Evolutionary conservation across 2,329 filamentous ascomycete species (phyloP).

Genomic region (Phialophora chinensis): DNA sequence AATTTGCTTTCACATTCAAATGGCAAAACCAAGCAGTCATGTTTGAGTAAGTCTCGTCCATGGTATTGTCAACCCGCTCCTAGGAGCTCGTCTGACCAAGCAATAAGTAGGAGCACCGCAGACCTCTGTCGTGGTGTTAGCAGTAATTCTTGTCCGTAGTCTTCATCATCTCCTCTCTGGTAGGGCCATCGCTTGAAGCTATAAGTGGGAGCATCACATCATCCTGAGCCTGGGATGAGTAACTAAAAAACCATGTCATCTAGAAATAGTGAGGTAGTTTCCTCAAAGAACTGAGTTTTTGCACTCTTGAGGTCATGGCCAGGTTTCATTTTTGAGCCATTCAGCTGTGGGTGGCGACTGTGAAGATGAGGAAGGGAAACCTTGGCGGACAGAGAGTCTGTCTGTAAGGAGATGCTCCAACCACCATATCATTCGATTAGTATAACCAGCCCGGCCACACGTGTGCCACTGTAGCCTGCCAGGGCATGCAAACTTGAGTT

Average conservation of each 20-base stretch:
- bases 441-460: neutral
- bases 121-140: neutral
- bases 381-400: neutral
- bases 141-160: neutral
- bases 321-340: neutral
- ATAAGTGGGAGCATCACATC: neutral
- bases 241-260: neutral
- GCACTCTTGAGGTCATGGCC: neutral
- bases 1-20: neutral
- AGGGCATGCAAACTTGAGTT: neutral
- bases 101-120: neutral
- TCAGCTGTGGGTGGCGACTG: neutral
- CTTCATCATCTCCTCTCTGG: conserved; percentile 1
- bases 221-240: neutral
- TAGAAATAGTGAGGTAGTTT: neutral
- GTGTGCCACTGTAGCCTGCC: neutral
- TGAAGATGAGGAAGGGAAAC: neutral
- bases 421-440: neutral
- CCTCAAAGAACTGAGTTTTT: neutral
- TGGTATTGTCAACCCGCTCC: neutral
- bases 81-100: neutral
- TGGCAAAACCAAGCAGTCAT: neutral
- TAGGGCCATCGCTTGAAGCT: neutral
- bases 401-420: neutral
- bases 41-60: conserved; percentile 1